Conservation (phyloP, 2,329 filamentous ascomycete genomes). For the Curvularia verruculosa region DNA sequence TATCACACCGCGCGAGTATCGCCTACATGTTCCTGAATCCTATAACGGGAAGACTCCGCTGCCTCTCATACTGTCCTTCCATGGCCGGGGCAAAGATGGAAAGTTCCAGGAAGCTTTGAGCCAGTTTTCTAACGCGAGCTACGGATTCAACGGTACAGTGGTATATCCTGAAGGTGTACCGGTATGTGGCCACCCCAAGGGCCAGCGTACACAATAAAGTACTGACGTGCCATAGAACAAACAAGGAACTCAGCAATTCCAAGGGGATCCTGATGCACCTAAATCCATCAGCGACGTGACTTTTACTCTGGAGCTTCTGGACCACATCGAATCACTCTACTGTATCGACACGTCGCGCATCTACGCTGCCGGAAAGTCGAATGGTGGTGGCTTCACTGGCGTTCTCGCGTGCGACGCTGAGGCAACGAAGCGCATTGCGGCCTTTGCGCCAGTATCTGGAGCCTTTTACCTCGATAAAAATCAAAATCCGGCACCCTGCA, state of each 20-base stretch:
- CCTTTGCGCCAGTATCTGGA: conserved; percentile 57
- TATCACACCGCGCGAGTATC: conserved; percentile 41
- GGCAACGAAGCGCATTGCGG: conserved; percentile 54
- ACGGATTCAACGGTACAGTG: conserved; percentile 53
- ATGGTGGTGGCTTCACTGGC: conserved; percentile 60
- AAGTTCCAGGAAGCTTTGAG: conserved; percentile 52
- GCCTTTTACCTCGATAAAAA: conserved; percentile 51
- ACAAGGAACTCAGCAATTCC: conserved; percentile 44
- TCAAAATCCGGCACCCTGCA: conserved; percentile 36
- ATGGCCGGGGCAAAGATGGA: conserved; percentile 51
- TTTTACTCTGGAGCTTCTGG: conserved; percentile 54
- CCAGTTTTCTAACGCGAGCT: conserved; percentile 53
- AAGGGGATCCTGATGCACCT: conserved; percentile 52
- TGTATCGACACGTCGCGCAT: conserved; percentile 55
- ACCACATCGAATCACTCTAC: conserved; percentile 48
- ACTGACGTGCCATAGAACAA: conserved; percentile 14
- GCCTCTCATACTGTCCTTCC: conserved; percentile 57
- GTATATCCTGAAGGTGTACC: conserved; percentile 54
- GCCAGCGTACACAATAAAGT: not conserved
- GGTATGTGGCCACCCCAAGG: conserved; percentile 22
- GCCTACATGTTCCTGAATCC: conserved; percentile 48
- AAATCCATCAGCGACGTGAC: conserved; percentile 51
- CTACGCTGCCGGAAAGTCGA: conserved; percentile 60
- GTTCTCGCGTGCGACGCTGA: conserved; percentile 55
- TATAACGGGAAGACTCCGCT: conserved; percentile 49